phyloP scores from a whole-genome alignment of 208 protist genomes.

The Naegleria fowleri region DNA sequence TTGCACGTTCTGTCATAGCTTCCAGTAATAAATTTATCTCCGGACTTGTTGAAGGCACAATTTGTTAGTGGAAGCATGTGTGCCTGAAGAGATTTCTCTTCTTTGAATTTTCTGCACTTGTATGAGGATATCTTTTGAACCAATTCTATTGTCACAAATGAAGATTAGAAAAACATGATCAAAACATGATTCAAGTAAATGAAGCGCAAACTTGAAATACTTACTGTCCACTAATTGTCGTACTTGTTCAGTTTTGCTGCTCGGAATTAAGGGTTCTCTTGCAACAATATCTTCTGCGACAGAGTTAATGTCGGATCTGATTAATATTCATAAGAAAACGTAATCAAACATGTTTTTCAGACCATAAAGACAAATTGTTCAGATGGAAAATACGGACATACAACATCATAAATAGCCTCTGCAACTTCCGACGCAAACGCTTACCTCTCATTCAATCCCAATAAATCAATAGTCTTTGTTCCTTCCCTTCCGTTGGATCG shows the following conservation, averaged over 20 bases:
- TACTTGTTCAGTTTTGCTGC: constrained; percentile 64
- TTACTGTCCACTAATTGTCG: constrained; percentile 70
- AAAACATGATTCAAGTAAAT: constrained; percentile 12
- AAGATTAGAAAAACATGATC: no score
- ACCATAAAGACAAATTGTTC: no score
- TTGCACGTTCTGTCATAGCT: constrained; percentile 91
- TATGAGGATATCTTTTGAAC: constrained; percentile 24
- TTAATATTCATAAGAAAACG: not conserved
- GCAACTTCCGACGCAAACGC: not conserved
- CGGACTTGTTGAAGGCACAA: constrained; percentile 91
- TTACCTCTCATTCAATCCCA: constrained; percentile 62
- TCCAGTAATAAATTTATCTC: constrained; percentile 84
- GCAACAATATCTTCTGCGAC: constrained; percentile 70
- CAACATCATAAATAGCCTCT: constrained; percentile 7
- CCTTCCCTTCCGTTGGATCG: constrained; percentile 63
- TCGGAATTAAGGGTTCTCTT: constrained; percentile 75
- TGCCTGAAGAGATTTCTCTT: constrained; percentile 84
- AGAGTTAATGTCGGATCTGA: constrained; percentile 67
- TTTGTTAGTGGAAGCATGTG: constrained; percentile 93
- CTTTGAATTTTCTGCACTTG: constrained; percentile 65
- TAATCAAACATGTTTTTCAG: no score
- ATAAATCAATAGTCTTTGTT: constrained; percentile 80
- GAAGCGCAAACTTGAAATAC: constrained; percentile 49
- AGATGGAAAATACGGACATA: no score
- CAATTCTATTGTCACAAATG: constrained; percentile 44